Percentiles rank a stretch among this genome's conserved stretches.
phyloP scores from a whole-genome alignment of 805 yeast species.

The Yamadazyma sp. region DNA sequence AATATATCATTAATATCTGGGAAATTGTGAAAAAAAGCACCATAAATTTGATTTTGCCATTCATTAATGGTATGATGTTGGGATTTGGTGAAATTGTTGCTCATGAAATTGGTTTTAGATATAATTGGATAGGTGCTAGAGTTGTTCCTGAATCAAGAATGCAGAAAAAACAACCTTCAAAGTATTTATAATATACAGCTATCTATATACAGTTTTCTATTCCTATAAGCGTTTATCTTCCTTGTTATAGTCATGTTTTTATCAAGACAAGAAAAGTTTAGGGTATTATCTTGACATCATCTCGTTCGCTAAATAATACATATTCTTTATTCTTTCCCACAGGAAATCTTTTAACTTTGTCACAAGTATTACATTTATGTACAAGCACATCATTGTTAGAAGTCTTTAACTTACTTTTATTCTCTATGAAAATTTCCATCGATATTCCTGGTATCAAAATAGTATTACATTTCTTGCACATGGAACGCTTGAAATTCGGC shows the following conservation, averaged over 20 bases:
- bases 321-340: constrained; percentile 55
- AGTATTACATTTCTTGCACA: constrained; percentile 67
- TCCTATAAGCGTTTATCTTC: too few relatives aligned
- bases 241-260: too few relatives aligned
- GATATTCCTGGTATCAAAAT: constrained; percentile 49
- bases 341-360: constrained; percentile 53
- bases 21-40: constrained; percentile 48
- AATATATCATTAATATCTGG: constrained; percentile 28
- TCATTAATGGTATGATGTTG: constrained; percentile 89
- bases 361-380: constrained; percentile 52
- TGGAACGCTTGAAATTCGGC: constrained; percentile 61
- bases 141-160: constrained; percentile 43
- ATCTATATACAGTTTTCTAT: too few relatives aligned
- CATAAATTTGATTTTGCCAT: constrained; percentile 79
- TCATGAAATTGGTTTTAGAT: constrained; percentile 82
- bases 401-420: constrained; percentile 31
- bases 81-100: constrained; percentile 96
- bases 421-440: constrained; percentile 36
- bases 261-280: too few relatives aligned
- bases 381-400: constrained; percentile 46
- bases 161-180: constrained; percentile 16
- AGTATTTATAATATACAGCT: constrained; percentile 7
- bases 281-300: too few relatives aligned
- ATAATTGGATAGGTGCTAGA: constrained; percentile 72
- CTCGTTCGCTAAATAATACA: constrained; percentile 43